Percentiles rank a stretch among this genome's conserved stretches.
These are phyloP conservation scores for Lagenaria siceraria DNA, from an alignment of 306 rosid genomes.

Conservation along the genomic window DNA sequence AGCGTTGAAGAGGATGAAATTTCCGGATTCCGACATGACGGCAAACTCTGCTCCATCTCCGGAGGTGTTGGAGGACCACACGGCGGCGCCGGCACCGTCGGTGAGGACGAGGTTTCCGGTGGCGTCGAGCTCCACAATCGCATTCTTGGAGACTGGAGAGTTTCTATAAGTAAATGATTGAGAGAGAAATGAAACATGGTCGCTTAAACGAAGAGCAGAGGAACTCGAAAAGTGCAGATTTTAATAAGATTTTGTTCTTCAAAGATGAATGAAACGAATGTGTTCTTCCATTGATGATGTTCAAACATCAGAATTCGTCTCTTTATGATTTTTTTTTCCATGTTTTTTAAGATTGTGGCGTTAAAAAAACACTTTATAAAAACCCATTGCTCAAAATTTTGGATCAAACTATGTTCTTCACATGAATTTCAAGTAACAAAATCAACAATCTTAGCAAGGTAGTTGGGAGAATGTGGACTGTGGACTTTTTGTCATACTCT, in stretches of 20 bases:
- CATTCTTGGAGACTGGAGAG: conserved; percentile 47
- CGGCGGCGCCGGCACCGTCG: conserved; percentile 29
- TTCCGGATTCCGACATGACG: conserved; percentile 63
- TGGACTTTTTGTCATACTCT: background rate
- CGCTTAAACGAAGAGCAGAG: background rate
- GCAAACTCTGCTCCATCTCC: conserved; percentile 36
- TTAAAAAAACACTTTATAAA: background rate
- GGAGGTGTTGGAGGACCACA: conserved; percentile 79
- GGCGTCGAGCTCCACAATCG: conserved; percentile 61
- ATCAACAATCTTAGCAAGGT: background rate
- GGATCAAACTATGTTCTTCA: background rate
- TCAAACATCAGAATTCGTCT: background rate
- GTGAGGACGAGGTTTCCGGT: conserved; percentile 71
- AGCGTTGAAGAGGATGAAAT: conserved; percentile 46
- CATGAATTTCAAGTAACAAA: background rate
- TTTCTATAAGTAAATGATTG: conserved; percentile 50
- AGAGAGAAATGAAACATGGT: conserved; percentile 22
- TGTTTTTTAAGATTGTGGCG: background rate
- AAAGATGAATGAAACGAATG: no score
- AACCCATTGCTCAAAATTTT: background rate
- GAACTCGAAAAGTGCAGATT: background rate
- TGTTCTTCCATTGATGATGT: background rate
- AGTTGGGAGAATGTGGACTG: background rate
- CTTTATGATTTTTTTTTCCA: background rate
- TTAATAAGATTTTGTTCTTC: background rate